A percentile compares a stretch with the other conserved stretches of the same genome.
phyloP scores from a whole-genome alignment of 176 grass and related monocot genomes.

The Ensete glaucum region DNA sequence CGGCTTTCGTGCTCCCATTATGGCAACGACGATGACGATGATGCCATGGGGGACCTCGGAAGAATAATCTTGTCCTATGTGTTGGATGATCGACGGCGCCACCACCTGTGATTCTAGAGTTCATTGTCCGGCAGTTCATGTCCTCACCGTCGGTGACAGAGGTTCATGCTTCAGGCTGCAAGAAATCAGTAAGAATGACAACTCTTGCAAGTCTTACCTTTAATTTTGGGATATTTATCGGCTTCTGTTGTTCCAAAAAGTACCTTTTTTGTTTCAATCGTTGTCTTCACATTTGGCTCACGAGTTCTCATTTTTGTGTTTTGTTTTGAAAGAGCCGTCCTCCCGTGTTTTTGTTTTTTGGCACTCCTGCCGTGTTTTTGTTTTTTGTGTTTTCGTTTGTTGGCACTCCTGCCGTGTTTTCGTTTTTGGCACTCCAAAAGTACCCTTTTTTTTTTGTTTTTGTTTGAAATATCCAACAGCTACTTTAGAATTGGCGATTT shows the following conservation, averaged over 20 bases:
- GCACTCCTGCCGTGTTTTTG: too few species aligned
- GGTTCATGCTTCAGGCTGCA: constrained; percentile 54
- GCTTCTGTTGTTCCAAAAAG: too few species aligned
- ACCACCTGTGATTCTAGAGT: constrained; percentile 1
- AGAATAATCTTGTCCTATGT: background rate
- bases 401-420: too few species aligned
- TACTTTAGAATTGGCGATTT: too few species aligned
- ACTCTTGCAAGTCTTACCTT: too few species aligned
- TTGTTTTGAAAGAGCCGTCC: background rate
- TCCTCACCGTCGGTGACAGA: constrained; percentile 6
- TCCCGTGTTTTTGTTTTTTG: background rate
- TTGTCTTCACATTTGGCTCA: background rate
- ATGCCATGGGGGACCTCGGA: background rate
- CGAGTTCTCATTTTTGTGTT: background rate
- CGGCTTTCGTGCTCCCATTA: constrained; percentile 25
- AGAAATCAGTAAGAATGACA: constrained; percentile 43
- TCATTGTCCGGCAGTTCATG: background rate
- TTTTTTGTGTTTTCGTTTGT: too few species aligned
- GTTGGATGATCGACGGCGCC: background rate
- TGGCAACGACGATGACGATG: background rate
- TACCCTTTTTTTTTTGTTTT: too few species aligned
- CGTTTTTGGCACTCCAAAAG: too few species aligned
- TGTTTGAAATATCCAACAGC: too few species aligned
- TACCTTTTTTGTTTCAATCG: too few species aligned
- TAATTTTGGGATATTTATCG: too few species aligned